Percentiles rank a stretch among this genome's conserved stretches.
Evolutionary conservation across 495 filamentous ascomycete species (phyloP).

Genomic region (Penicillium bialowiezense): DNA sequence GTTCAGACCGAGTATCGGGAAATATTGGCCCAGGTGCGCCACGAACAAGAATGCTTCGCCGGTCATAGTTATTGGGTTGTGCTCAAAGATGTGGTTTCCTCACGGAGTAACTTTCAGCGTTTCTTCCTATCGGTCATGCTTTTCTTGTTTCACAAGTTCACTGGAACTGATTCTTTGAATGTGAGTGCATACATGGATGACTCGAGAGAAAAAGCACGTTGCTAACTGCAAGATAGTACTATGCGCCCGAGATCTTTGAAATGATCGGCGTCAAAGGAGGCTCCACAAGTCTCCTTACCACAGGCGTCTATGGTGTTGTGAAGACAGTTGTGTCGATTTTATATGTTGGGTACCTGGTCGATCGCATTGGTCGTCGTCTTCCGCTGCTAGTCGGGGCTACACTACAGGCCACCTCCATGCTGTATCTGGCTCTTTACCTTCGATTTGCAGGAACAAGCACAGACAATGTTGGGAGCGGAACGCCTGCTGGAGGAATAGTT

Average conservation of each 20-base stretch:
- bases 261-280: conserved; percentile 34
- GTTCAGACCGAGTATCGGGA: conserved; percentile 42
- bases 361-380: conserved; percentile 48
- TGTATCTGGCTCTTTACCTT: conserved; percentile 63
- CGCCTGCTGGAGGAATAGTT: conserved; percentile 46
- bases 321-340: conserved; percentile 52
- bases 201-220: neutral
- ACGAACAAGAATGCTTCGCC: conserved; percentile 23
- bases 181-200: too few species aligned
- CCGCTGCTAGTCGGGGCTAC: conserved; percentile 61
- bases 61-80: conserved; percentile 27
- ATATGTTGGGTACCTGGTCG: conserved; percentile 55
- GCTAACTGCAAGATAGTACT: conserved; percentile 22
- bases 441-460: conserved; percentile 45
- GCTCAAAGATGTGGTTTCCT: conserved; percentile 23
- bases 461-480: conserved; percentile 28
- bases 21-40: conserved; percentile 23
- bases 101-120: conserved; percentile 23
- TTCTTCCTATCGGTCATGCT: conserved; percentile 32
- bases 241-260: conserved; percentile 42
- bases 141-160: conserved; percentile 43
- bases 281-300: conserved; percentile 35
- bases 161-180: conserved; percentile 37
- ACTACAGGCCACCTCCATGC: conserved; percentile 62
- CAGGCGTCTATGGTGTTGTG: conserved; percentile 43